phyloP scores from a whole-genome alignment of 345 rosid species.

The Raphanus sativus region DNA sequence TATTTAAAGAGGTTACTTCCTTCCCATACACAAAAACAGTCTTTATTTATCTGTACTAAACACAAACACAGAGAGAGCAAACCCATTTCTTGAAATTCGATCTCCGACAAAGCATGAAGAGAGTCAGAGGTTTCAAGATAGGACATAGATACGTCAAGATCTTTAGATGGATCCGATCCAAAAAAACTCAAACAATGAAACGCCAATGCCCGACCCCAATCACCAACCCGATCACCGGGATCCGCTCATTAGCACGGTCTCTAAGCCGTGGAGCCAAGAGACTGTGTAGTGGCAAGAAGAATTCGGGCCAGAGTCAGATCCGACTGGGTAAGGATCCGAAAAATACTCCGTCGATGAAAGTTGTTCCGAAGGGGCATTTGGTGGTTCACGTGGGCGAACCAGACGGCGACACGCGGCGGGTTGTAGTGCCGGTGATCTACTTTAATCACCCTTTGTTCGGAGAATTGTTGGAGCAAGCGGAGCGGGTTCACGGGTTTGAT shows the following conservation, averaged over 20 bases:
- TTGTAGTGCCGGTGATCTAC: neutral
- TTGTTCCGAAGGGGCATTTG: neutral
- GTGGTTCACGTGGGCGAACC: neutral
- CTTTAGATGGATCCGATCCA: neutral
- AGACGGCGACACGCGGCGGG: neutral
- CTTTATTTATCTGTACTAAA: constrained; percentile 2
- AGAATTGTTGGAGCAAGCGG: neutral
- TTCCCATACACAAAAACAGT: neutral
- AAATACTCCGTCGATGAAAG: neutral
- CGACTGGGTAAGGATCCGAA: neutral
- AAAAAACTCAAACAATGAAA: neutral
- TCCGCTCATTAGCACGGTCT: neutral
- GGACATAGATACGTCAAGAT: neutral
- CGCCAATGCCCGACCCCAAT: neutral
- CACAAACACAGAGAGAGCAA: neutral
- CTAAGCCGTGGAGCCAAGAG: neutral
- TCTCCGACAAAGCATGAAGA: constrained; percentile 9
- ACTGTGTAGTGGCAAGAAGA: neutral
- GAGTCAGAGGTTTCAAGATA: neutral
- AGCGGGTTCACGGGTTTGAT: neutral
- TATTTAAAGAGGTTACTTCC: constrained; percentile 17
- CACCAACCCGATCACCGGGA: neutral
- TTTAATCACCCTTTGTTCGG: neutral
- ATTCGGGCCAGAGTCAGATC: neutral
- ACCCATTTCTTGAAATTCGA: constrained; percentile 21